Percentiles rank a stretch among this genome's conserved stretches.
These are phyloP conservation scores for Coffea humblotiana DNA, from an alignment of 305 asterid species.

Conservation along the genomic window DNA sequence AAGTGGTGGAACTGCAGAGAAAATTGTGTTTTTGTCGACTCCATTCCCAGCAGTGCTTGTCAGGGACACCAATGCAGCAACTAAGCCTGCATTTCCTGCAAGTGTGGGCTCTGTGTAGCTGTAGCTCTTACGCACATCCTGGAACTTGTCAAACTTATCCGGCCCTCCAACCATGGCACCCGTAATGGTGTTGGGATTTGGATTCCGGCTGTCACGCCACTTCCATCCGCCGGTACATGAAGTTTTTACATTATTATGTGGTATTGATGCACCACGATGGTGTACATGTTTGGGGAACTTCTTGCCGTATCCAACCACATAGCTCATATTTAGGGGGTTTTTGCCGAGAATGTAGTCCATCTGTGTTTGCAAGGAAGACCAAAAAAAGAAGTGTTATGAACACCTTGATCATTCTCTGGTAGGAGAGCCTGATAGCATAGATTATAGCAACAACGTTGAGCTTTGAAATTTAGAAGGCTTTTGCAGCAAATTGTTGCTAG, in stretches of 20 bases:
- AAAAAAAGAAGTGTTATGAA: constrained; percentile 1
- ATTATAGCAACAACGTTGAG: neutral
- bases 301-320: constrained; percentile 69
- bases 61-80: constrained; percentile 79
- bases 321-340: constrained; percentile 79
- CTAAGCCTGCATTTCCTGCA: constrained; percentile 88
- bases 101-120: constrained; percentile 82
- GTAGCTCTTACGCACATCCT: constrained; percentile 54
- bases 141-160: constrained; percentile 64
- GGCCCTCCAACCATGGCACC: constrained; percentile 99
- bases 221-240: constrained; percentile 74
- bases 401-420: no score
- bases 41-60: constrained; percentile 61
- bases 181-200: constrained; percentile 60
- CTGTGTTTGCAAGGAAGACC: constrained; percentile 26
- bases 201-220: constrained; percentile 55
- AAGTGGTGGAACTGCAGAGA: constrained; percentile 70
- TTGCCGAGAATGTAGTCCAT: constrained; percentile 69
- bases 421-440: neutral
- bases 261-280: constrained; percentile 90
- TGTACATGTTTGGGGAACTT: constrained; percentile 69
- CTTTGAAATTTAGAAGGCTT: neutral
- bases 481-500: neutral
- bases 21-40: constrained; percentile 61
- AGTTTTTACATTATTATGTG: constrained; percentile 43